Conservation (phyloP, 179 eudicot genomes). For the Silene vulgaris region DNA sequence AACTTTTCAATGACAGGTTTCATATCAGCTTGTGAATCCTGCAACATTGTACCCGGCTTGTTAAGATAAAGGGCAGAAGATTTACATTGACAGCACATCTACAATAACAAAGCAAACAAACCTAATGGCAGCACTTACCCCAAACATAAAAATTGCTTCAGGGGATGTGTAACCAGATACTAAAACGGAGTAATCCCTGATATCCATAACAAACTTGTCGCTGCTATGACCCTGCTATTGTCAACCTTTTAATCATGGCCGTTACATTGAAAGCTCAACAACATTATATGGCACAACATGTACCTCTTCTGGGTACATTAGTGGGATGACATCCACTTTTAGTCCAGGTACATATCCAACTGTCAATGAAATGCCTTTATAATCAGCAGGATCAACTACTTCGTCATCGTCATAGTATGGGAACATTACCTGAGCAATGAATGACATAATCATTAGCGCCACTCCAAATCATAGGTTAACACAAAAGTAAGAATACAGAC, state of each 20-base stretch:
- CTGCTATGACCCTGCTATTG: slow-evolving; percentile 28
- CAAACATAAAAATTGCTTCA: slow-evolving; percentile 68
- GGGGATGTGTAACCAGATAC: slow-evolving; percentile 59
- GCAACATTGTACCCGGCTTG: slow-evolving; percentile 25
- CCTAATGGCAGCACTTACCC: slow-evolving; percentile 45
- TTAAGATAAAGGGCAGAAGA: slow-evolving; percentile 18
- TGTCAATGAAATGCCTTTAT: slow-evolving; percentile 50
- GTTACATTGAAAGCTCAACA: not conserved
- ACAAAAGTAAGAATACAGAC: not conserved
- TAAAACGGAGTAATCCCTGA: slow-evolving; percentile 45
- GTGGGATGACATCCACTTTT: slow-evolving; percentile 50
- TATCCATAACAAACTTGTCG: slow-evolving; percentile 64
- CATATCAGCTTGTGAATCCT: slow-evolving; percentile 52
- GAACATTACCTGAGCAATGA: slow-evolving; percentile 35
- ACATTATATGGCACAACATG: not conserved
- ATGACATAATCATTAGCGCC: not conserved
- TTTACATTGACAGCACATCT: not conserved
- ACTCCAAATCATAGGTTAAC: not conserved
- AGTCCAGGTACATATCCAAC: slow-evolving; percentile 81
- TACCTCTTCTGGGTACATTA: slow-evolving; percentile 33
- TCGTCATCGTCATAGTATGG: slow-evolving; percentile 27
- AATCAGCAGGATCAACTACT: not conserved
- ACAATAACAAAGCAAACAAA: slow-evolving; percentile 17
- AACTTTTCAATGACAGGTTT: slow-evolving; percentile 56
- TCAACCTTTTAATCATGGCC: slow-evolving; percentile 11